Conservation (phyloP, 1,139 yeast genomes). For the Debaryomyces singareniensis region DNA sequence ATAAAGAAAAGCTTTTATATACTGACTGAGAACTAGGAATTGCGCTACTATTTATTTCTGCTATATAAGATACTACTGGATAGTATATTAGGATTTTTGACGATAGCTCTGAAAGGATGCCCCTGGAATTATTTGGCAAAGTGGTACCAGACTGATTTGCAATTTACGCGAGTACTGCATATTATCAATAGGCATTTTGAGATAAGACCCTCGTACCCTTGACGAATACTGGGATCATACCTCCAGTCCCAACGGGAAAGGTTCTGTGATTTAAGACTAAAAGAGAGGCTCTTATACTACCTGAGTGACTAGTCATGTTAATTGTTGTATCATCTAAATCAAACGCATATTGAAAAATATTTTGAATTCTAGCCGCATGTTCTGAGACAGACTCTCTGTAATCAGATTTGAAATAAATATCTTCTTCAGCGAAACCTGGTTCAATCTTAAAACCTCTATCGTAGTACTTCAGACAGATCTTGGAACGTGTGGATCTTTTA, state of each 20-base stretch:
- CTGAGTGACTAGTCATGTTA: conserved; percentile 33
- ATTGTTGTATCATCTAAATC: conserved; percentile 17
- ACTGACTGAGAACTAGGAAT: too few species aligned
- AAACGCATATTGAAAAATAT: conserved; percentile 31
- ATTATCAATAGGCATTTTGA: background rate
- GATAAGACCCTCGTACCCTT: conserved; percentile 17
- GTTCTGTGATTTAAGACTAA: conserved; percentile 35
- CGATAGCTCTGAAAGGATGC: too few species aligned
- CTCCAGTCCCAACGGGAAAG: conserved; percentile 41
- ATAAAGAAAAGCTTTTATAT: too few species aligned
- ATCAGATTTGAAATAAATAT: conserved; percentile 30
- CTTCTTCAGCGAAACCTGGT: conserved; percentile 34
- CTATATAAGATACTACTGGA: too few species aligned
- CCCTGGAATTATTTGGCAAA: too few species aligned
- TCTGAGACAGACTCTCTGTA: conserved; percentile 36
- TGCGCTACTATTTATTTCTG: too few species aligned
- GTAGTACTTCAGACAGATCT: conserved; percentile 25
- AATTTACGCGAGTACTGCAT: too few species aligned
- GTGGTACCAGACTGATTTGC: too few species aligned
- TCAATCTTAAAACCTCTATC: conserved; percentile 28
- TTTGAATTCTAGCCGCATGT: conserved; percentile 32
- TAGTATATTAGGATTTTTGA: too few species aligned
- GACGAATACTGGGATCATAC: conserved; percentile 39
- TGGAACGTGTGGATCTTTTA: conserved; percentile 29
- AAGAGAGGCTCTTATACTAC: conserved; percentile 35